Evolutionary conservation across 768 basidiomycete species (phyloP).

Genomic region (Hygrocybe coccinea): DNA sequence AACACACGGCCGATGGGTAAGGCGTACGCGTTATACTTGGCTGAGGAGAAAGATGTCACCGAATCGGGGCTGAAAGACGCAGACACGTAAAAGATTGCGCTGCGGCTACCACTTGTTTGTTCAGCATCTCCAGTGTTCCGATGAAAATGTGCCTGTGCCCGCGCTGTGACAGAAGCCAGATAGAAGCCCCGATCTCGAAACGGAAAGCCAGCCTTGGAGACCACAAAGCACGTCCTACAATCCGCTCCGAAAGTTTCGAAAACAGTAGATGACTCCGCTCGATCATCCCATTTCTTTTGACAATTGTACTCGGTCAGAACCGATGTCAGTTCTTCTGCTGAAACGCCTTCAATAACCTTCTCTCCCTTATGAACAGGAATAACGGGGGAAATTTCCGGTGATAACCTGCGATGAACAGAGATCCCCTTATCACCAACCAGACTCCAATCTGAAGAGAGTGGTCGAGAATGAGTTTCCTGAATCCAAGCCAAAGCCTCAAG

Average conservation of each 20-base stretch:
- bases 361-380: conserved; percentile 84
- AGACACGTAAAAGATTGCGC: conserved; percentile 76
- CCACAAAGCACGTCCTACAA: conserved; percentile 64
- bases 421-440: conserved; percentile 72
- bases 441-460: conserved; percentile 64
- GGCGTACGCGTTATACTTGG: conserved; percentile 70
- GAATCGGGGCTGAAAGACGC: conserved; percentile 76
- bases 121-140: conserved; percentile 41
- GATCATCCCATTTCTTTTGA: conserved; percentile 82
- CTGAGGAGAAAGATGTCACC: conserved; percentile 46
- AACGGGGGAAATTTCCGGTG: conserved; percentile 68
- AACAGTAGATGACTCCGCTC: conserved; percentile 62
- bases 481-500: conserved; percentile 79
- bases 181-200: conserved; percentile 88
- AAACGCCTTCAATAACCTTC: conserved; percentile 89
- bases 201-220: conserved; percentile 77
- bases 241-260: conserved; percentile 78
- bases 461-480: conserved; percentile 60
- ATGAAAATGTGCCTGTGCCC: conserved; percentile 39
- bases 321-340: conserved; percentile 84
- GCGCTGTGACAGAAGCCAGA: conserved; percentile 70
- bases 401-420: conserved; percentile 68
- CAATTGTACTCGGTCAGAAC: conserved; percentile 66
- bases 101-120: conserved; percentile 40
- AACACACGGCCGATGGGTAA: conserved; percentile 78